Evolutionary conservation across 345 rosid species (phyloP).

Genomic region (Firmiana major): DNA sequence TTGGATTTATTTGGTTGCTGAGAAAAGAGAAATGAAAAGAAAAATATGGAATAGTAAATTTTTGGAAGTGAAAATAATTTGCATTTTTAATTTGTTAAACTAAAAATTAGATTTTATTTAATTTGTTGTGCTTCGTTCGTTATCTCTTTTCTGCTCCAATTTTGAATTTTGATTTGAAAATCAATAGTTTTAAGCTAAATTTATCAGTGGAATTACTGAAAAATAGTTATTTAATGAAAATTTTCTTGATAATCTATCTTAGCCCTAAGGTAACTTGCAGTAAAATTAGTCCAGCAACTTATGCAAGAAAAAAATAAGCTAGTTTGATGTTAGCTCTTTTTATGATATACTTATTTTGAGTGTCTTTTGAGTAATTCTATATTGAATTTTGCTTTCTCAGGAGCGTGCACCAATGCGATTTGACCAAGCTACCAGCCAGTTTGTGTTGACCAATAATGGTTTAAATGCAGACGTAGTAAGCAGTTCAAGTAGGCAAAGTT

Average conservation of each 20-base stretch:
- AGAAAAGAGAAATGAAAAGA: background rate
- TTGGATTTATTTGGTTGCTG: background rate
- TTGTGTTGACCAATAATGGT: slow-evolving; percentile 39
- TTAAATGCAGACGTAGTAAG: slow-evolving; percentile 31
- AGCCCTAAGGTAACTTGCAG: background rate
- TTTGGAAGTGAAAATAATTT: background rate
- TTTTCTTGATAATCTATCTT: background rate
- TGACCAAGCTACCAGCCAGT: slow-evolving; percentile 25
- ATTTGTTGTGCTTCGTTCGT: background rate
- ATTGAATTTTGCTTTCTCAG: slow-evolving; percentile 27
- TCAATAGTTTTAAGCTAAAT: background rate
- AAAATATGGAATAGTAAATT: background rate
- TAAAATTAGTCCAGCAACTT: background rate
- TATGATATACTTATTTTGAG: background rate
- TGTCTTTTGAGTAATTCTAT: background rate
- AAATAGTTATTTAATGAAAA: background rate
- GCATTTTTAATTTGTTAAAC: background rate
- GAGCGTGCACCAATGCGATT: slow-evolving; percentile 41
- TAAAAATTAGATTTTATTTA: background rate
- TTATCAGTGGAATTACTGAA: background rate
- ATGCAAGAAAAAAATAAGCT: background rate
- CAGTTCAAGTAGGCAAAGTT: slow-evolving; percentile 22
- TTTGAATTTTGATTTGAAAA: background rate
- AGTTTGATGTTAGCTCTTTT: background rate
- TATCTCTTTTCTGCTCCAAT: background rate